Evolutionary conservation across 768 basidiomycete species (phyloP), one percentile per base, ranked within the genome.

Genomic region (Plicaturopsis crispa): DNA sequence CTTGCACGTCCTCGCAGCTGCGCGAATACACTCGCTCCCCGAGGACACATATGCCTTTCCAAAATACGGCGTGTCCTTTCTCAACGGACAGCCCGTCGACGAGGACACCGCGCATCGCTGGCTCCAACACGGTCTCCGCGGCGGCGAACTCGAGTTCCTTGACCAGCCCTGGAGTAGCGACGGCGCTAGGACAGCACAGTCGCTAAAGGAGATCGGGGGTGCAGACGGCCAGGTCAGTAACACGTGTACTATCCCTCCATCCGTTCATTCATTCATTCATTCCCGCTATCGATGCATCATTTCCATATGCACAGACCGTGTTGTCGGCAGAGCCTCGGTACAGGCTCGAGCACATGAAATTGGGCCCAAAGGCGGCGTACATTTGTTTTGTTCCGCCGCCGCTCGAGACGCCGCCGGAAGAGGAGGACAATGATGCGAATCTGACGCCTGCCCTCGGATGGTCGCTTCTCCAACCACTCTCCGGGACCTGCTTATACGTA

Each of bases 401-500:
- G 36, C 64, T 71, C 19, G 69, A 65, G 43, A 49, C 53, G 36
- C 58, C 67, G 39, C 47, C 71, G 14, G 43, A 62, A 20, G 51
- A 62, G 28, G 61, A 71, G 13, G 77, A 83, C 34, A 73, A 78
- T 31, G 67, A 78, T 44, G 64, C 71, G 43, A 79, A 82, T 48
- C 55, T 73, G 37, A 75, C 78, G 8, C 81, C 86, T 34, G 74
- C 77, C 41, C 77, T 80, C 52, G 80, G 84, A 52, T 91, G 88
- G 85, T 80, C 81, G 22, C 70, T 91, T 35, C 72, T 92, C 18
- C 78, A 84, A 48, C 82, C 87, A 21, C 69, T 92, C 40, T 65
- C 78, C 40, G 88, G 81, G 49, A 76, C 71, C 41, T 92, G 89
- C 61, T 75, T 92, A 60, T 91, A 90, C 62, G 88, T 90, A 66